These are phyloP conservation scores for Dillenia turbinata DNA, from an alignment of 164 flowering plant species.

Conservation along the genomic window DNA sequence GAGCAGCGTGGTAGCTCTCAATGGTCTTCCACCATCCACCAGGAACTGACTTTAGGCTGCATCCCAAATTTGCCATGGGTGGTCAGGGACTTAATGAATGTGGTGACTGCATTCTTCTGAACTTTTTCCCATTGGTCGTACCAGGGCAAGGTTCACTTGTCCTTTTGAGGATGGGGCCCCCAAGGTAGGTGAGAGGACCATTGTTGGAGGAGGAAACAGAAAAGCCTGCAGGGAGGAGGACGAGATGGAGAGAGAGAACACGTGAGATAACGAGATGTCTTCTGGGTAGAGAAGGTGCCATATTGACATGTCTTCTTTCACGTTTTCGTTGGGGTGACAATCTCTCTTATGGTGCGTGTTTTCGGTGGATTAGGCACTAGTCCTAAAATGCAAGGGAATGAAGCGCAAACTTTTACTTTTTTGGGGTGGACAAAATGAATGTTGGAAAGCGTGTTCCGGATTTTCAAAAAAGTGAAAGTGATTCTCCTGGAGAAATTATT, in stretches of 20 bases:
- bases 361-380: too few relatives aligned
- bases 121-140: conserved; percentile 29
- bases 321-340: too few relatives aligned
- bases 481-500: too few relatives aligned
- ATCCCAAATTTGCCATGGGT: neutral
- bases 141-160: conserved; percentile 27
- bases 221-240: neutral
- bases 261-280: neutral
- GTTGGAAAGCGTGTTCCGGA: too few relatives aligned
- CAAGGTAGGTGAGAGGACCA: conserved; percentile 15
- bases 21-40: conserved; percentile 47
- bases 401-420: too few relatives aligned
- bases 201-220: conserved; percentile 6
- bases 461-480: too few relatives aligned
- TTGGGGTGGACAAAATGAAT: too few relatives aligned
- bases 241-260: conserved; percentile 1
- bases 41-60: conserved; percentile 22
- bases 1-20: conserved; percentile 30
- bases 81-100: conserved; percentile 29
- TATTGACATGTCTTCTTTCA: conserved; percentile 11
- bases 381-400: too few relatives aligned
- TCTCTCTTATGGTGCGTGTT: too few relatives aligned
- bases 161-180: conserved; percentile 35
- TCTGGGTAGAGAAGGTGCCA: conserved; percentile 1
- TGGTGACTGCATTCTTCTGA: conserved; percentile 23